A percentile compares a stretch with the other conserved stretches of the same genome.
Evolutionary conservation across 352 stramenopile genomes (phyloP).

Genomic region (Blastocystis sp.): DNA sequence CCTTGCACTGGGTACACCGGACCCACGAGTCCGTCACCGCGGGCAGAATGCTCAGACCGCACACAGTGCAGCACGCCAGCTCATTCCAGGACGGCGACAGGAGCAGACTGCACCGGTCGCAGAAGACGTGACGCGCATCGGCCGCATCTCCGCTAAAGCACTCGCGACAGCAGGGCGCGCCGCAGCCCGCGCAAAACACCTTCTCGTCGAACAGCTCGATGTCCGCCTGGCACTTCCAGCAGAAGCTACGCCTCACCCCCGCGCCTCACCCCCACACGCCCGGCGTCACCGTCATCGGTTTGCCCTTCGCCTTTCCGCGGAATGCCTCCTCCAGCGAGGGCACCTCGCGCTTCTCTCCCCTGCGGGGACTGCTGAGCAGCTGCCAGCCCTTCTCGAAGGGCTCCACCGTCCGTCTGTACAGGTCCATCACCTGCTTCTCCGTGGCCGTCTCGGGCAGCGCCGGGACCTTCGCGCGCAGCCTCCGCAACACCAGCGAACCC

Average conservation of each 20-base stretch:
- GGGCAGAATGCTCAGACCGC: conserved; percentile 16
- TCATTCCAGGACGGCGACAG: conserved; percentile 11
- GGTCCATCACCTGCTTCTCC: not conserved
- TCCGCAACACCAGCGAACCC: not conserved
- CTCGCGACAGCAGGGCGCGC: not conserved
- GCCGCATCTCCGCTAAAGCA: not conserved
- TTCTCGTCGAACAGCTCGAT: not conserved
- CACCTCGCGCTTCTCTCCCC: not conserved
- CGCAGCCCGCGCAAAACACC: not conserved
- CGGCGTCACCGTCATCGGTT: not conserved
- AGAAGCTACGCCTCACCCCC: not conserved
- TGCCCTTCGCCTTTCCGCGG: not conserved
- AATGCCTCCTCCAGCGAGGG: not conserved
- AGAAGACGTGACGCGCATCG: not conserved
- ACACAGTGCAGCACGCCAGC: conserved; percentile 8
- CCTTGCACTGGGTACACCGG: conserved; percentile 2
- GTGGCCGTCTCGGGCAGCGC: not conserved
- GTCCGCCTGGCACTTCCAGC: not conserved
- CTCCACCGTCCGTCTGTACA: conserved; percentile 17
- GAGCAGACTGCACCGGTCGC: not conserved
- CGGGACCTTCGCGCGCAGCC: not conserved
- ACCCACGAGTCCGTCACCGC: not conserved
- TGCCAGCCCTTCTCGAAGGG: conserved; percentile 46
- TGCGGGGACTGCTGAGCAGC: not conserved
- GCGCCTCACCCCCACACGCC: not conserved